Conservation (phyloP, 2,329 filamentous ascomycete species). For the Cladosporium sp. region DNA sequence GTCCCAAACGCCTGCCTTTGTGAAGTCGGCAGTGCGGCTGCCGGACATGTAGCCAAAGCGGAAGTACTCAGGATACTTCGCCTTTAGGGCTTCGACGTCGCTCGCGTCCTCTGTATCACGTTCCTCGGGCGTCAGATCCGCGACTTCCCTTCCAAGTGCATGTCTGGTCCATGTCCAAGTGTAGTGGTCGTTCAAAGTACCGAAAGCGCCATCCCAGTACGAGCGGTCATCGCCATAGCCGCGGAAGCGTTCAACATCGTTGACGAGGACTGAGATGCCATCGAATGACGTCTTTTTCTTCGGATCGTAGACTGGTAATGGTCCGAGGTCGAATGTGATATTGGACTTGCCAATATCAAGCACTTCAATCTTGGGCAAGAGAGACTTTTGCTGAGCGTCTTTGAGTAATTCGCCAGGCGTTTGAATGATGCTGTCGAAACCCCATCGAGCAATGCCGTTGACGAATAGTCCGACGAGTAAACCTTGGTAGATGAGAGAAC, state of each 20-base stretch:
- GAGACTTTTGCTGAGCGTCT: slow-evolving; percentile 54
- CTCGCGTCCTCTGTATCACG: slow-evolving; percentile 3
- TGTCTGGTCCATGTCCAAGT: slow-evolving; percentile 39
- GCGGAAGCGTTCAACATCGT: slow-evolving; percentile 81
- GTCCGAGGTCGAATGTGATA: slow-evolving; percentile 64
- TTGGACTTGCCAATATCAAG: slow-evolving; percentile 53
- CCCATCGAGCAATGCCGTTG: slow-evolving; percentile 92
- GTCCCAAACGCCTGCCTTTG: slow-evolving; percentile 71
- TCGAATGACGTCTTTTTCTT: slow-evolving; percentile 58
- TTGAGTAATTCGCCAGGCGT: slow-evolving; percentile 71
- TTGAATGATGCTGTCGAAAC: slow-evolving; percentile 85
- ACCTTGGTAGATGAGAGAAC: slow-evolving; percentile 83
- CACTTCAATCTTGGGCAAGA: slow-evolving; percentile 55
- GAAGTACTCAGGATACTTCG: slow-evolving; percentile 66
- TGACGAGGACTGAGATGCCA: slow-evolving; percentile 77
- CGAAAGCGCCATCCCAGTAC: slow-evolving; percentile 39
- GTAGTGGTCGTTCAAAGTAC: slow-evolving; percentile 26
- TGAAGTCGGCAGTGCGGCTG: slow-evolving; percentile 67
- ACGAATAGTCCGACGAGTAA: slow-evolving; percentile 87
- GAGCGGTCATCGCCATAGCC: slow-evolving; percentile 63
- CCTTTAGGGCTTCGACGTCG: slow-evolving; percentile 37
- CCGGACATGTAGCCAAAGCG: slow-evolving; percentile 74
- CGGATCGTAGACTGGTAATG: slow-evolving; percentile 36
- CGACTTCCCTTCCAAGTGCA: slow-evolving; percentile 17
- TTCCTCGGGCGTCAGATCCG: background rate